Evolutionary conservation across 176 grass and related monocot genomes (phyloP), one percentile per base, ranked within the genome.

Genomic region (Thinopyrum elongatum): DNA sequence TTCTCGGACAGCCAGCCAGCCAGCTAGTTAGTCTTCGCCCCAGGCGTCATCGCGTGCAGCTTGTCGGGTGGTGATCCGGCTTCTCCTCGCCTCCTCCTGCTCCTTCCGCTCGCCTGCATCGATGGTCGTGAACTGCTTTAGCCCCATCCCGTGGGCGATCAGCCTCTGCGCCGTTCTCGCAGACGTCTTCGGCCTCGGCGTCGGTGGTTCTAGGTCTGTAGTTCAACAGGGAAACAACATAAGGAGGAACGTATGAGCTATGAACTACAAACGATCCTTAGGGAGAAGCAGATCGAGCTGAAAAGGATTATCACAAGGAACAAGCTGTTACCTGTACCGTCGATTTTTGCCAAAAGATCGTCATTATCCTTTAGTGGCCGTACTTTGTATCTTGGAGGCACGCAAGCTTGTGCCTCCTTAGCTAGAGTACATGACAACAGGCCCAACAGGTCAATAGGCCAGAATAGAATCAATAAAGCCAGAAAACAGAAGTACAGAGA

Each of bases 161-260:
- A 98, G 28, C 82, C 96, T 94, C 75, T 92, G 92, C 4, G 93
- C 92, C 12, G 96, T 92, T 64, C 92, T 89, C 63, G 90, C 86
- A 25, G 91, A 95, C 30, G 96, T 98, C 85, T 95, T 98, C 1
- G 88, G 96, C n/a, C 96, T 90, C 10, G 90, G 84, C 62, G 65
- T 91, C 34, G 96, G 91, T 3, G 96, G 96, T 87, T 98, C 90
- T 59, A 98, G 70, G 86, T 98, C 96, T 98, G 90, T 51, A 82
- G 25, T 49, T 1, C 71, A 16, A 72, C 27, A 5, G 28, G 35
- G 3, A 66, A 80, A 10, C 49, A 79, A 57, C 13, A 11, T 35
- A 73, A 30, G 22, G 17, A 55, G 46, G 7, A 58, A 14, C 27
- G 6, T 17, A 19, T 10, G 21, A 42, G 61, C 19, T 60, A 62